Evolutionary conservation across 2,329 filamentous ascomycete genomes (phyloP).

Genomic region (Orbilia brochopaga): DNA sequence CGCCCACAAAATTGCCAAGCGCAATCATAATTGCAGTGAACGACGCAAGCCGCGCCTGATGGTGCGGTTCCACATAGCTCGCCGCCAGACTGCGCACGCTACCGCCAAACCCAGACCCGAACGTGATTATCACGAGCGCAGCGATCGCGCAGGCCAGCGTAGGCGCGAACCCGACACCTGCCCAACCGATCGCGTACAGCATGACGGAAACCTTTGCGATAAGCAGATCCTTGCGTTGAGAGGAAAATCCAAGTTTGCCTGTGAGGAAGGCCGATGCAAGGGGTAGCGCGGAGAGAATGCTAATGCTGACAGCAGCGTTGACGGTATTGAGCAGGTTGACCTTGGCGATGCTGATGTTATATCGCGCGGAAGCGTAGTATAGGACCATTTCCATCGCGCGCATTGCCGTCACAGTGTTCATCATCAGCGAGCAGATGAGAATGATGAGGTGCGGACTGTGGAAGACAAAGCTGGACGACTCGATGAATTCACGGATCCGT

Average conservation of each 20-base stretch:
- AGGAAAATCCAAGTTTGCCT: constrained; percentile 21
- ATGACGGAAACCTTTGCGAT: constrained; percentile 31
- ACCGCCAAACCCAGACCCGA: constrained; percentile 39
- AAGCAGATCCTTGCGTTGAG: constrained; percentile 42
- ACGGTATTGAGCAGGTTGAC: constrained; percentile 41
- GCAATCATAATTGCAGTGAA: constrained; percentile 43
- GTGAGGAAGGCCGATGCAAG: constrained; percentile 33
- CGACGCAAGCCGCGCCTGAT: constrained; percentile 38
- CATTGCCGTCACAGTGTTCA: constrained; percentile 18
- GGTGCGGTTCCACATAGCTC: constrained; percentile 47
- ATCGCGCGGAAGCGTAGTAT: constrained; percentile 39
- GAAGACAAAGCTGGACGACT: constrained; percentile 43
- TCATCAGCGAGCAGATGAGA: constrained; percentile 44
- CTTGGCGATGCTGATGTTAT: constrained; percentile 37
- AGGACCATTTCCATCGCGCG: constrained; percentile 38
- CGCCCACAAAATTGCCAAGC: constrained; percentile 38
- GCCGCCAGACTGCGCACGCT: constrained; percentile 41
- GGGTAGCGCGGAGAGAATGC: constrained; percentile 30
- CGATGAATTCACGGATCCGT: constrained; percentile 26
- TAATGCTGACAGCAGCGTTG: constrained; percentile 35
- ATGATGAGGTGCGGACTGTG: constrained; percentile 45
- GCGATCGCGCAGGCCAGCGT: constrained; percentile 21
- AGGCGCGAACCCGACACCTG: constrained; percentile 30
- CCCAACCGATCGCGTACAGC: constrained; percentile 37
- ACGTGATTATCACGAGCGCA: constrained; percentile 27